These are phyloP conservation scores for Aspergillus niger DNA, from an alignment of 2,329 filamentous ascomycete genomes.

Conservation along the genomic window DNA sequence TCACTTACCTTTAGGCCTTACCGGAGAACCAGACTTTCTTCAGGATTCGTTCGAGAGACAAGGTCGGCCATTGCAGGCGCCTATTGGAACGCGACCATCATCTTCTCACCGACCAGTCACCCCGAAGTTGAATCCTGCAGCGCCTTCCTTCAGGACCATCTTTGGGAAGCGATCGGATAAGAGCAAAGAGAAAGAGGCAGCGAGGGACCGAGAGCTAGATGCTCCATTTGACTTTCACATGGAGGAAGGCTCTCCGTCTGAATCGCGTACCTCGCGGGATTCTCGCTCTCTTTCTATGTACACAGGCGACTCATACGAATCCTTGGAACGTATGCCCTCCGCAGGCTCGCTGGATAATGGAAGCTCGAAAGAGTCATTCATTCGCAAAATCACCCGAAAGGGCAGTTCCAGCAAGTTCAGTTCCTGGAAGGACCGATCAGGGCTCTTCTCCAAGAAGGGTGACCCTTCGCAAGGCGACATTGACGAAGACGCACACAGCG, in stretches of 20 bases:
- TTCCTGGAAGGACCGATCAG: constrained; percentile 53
- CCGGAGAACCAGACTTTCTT: constrained; percentile 52
- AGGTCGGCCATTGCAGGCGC: constrained; percentile 58
- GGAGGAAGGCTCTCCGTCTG: constrained; percentile 46
- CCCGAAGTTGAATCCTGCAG: constrained; percentile 77
- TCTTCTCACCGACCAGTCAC: constrained; percentile 58
- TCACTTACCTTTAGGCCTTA: constrained; percentile 58
- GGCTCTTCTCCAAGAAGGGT: constrained; percentile 50
- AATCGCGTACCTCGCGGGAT: constrained; percentile 48
- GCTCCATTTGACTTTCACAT: constrained; percentile 33
- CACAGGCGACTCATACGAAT: constrained; percentile 51
- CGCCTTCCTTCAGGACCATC: constrained; percentile 79
- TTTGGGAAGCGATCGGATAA: constrained; percentile 56
- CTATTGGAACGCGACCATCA: constrained; percentile 78
- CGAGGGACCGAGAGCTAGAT: constrained; percentile 36
- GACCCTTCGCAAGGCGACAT: constrained; percentile 47
- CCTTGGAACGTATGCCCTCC: constrained; percentile 50
- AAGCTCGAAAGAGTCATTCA: constrained; percentile 51
- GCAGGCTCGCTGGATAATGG: constrained; percentile 44
- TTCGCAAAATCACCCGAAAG: constrained; percentile 55
- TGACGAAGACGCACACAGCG: constrained; percentile 45
- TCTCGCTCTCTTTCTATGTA: constrained; percentile 49
- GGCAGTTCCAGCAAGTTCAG: constrained; percentile 55
- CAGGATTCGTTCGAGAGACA: constrained; percentile 50
- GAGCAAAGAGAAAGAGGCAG: constrained; percentile 47